phyloP scores from a whole-genome alignment of 257 asterid genomes.

The Solanum chmielewskii region DNA sequence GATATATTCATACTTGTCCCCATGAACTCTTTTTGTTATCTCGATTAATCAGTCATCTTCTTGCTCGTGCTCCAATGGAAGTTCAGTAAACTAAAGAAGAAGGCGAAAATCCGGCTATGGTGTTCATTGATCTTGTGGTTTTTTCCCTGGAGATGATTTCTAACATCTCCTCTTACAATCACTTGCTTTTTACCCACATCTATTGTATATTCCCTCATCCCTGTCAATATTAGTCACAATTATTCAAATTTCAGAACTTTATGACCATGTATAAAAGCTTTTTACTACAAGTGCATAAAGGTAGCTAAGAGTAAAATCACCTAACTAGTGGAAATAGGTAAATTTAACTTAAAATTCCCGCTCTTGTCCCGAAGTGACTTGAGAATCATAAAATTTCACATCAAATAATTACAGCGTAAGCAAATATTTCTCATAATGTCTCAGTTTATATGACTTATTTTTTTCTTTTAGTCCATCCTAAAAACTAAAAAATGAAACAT shows the following conservation, averaged over 20 bases:
- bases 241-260: background rate
- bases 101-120: background rate
- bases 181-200: conserved; percentile 6
- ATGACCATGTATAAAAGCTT: background rate
- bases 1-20: background rate
- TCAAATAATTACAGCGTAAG: background rate
- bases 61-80: background rate
- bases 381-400: background rate
- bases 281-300: background rate
- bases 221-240: background rate
- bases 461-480: background rate
- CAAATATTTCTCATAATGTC: background rate
- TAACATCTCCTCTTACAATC: conserved; percentile 5
- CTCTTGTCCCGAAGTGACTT: background rate
- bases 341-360: background rate
- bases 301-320: background rate
- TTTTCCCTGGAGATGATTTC: background rate
- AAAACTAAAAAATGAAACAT: background rate
- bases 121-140: background rate
- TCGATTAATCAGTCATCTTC: background rate
- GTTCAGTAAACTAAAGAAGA: background rate
- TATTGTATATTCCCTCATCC: conserved; percentile 13
- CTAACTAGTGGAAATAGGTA: background rate
- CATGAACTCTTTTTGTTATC: background rate
- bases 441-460: background rate